A percentile compares a stretch with the other conserved stretches of the same genome.
phyloP scores from a whole-genome alignment of 345 rosid species.

The Conringia planisiliqua region DNA sequence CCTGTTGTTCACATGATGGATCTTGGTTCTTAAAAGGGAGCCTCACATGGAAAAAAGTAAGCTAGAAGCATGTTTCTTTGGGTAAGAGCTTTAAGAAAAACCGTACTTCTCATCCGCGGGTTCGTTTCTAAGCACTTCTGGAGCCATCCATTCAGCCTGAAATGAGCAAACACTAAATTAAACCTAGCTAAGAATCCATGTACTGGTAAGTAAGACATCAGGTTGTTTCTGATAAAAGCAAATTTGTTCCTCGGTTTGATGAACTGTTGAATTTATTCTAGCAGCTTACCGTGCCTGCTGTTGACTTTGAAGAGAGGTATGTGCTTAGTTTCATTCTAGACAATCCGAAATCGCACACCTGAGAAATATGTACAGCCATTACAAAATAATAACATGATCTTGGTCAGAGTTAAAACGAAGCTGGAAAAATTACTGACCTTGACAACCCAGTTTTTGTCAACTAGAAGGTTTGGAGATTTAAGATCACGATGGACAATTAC shows the following conservation, averaged over 20 bases:
- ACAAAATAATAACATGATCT: background rate
- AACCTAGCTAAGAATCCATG: background rate
- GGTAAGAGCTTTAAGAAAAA: background rate
- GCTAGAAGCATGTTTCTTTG: background rate
- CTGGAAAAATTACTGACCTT: conserved; percentile 47
- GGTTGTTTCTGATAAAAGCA: background rate
- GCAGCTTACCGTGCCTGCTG: conserved; percentile 88
- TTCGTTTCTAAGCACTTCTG: conserved; percentile 94
- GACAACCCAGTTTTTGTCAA: conserved; percentile 94
- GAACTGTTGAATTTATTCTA: background rate
- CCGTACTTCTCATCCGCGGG: conserved; percentile 92
- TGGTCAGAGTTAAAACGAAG: background rate
- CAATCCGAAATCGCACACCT: conserved; percentile 95
- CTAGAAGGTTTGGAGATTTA: conserved; percentile 92
- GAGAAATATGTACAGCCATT: conserved; percentile 16
- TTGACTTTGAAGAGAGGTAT: conserved; percentile 86
- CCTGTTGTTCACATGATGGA: conserved; percentile 44
- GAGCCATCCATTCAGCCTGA: conserved; percentile 99
- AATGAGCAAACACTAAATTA: conserved; percentile 4
- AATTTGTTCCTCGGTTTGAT: background rate
- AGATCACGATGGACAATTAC: conserved; percentile 88
- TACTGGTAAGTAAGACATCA: background rate
- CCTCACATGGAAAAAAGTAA: background rate
- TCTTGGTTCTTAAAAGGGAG: background rate
- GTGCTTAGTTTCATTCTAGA: conserved; percentile 92